Conservation (phyloP, 2,329 filamentous ascomycete species). For the Sclerotinia borealis region DNA sequence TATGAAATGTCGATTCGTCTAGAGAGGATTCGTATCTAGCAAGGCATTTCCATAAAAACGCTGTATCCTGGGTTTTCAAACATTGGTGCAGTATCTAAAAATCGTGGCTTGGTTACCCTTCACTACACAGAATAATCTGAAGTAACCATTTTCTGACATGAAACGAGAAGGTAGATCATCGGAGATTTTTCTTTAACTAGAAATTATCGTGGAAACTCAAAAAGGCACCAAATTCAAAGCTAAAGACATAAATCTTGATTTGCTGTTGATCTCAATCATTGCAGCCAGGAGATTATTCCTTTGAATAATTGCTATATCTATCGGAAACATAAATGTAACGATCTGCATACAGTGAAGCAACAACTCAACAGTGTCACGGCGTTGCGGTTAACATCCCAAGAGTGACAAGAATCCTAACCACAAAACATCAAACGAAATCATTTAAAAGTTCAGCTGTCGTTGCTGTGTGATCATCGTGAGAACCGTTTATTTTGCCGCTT, state of each 20-base stretch:
- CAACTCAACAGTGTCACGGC: background rate
- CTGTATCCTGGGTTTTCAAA: background rate
- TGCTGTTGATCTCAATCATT: background rate
- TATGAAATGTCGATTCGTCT: background rate
- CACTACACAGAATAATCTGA: too few relatives aligned
- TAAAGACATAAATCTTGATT: background rate
- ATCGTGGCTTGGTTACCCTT: background rate
- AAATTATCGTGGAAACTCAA: background rate
- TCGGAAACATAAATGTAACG: background rate
- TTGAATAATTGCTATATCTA: background rate
- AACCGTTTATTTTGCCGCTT: background rate
- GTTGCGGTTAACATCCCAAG: background rate
- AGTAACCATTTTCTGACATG: background rate
- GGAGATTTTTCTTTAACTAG: background rate
- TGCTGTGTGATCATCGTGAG: background rate
- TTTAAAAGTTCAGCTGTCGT: background rate
- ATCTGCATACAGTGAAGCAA: background rate
- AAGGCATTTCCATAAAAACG: background rate
- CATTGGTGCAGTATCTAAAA: background rate
- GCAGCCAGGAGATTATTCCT: background rate
- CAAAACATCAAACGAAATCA: background rate
- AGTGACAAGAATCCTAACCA: background rate
- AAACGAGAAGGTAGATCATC: conserved; percentile 2
- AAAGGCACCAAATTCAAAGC: background rate
- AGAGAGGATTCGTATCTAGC: background rate